phyloP scores from a whole-genome alignment of 2,329 filamentous ascomycete species.

The Ascochyta fabae region DNA sequence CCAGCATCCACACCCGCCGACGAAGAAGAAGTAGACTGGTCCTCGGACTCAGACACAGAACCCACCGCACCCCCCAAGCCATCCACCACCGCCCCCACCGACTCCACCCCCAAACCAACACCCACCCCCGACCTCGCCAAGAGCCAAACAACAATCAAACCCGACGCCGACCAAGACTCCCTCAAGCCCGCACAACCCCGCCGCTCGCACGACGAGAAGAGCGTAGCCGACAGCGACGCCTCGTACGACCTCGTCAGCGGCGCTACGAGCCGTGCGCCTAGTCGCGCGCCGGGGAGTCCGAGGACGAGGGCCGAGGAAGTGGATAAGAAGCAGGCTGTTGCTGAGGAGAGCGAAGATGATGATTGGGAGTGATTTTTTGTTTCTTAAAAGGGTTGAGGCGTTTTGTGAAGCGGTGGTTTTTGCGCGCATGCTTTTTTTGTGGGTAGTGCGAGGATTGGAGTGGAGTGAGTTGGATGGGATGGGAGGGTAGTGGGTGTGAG shows the following conservation, averaged over 20 bases:
- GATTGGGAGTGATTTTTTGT: slow-evolving; percentile 70
- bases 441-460: background rate
- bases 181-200: slow-evolving; percentile 68
- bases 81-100: slow-evolving; percentile 17
- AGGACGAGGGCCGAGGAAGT: slow-evolving; percentile 52
- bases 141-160: slow-evolving; percentile 50
- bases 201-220: slow-evolving; percentile 74
- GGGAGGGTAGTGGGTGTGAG: too few species aligned
- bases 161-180: slow-evolving; percentile 23
- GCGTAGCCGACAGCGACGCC: slow-evolving; percentile 88
- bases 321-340: slow-evolving; percentile 50
- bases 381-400: too few species aligned
- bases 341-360: slow-evolving; percentile 67
- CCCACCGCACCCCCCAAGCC: slow-evolving; percentile 25
- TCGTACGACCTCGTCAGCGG: slow-evolving; percentile 91
- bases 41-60: slow-evolving; percentile 71
- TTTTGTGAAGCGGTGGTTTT: background rate
- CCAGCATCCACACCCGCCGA: slow-evolving; percentile 69
- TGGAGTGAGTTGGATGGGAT: background rate
- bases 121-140: slow-evolving; percentile 35
- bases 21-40: slow-evolving; percentile 73
- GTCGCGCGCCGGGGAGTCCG: slow-evolving; percentile 63
- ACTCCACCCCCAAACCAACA: slow-evolving; percentile 13
- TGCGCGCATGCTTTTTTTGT: background rate
- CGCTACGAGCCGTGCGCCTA: slow-evolving; percentile 71